A percentile compares a stretch with the other conserved stretches of the same genome.
Evolutionary conservation across 768 basidiomycete genomes (phyloP).

Genomic region (Trametes meyenii): DNA sequence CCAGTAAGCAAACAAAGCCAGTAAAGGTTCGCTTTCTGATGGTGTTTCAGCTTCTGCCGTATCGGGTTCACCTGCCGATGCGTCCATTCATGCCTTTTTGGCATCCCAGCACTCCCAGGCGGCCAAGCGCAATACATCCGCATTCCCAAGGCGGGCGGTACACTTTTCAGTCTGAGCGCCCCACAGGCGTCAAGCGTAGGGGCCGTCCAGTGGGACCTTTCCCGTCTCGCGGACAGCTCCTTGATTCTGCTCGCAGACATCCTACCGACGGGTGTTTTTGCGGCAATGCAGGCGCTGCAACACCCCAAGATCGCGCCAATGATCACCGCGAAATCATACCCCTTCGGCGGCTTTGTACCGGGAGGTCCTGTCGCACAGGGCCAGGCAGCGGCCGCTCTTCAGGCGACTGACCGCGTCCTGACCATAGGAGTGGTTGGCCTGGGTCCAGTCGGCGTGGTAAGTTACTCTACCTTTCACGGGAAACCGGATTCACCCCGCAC

Average conservation of each 20-base stretch:
- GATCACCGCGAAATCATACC: slow-evolving; percentile 62
- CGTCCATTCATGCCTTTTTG: slow-evolving; percentile 61
- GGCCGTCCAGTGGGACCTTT: slow-evolving; percentile 30
- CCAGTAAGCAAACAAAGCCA: slow-evolving; percentile 54
- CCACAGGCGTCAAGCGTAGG: background rate
- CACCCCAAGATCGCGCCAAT: slow-evolving; percentile 72
- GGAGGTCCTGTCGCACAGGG: background rate
- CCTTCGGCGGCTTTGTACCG: slow-evolving; percentile 34
- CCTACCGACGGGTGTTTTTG: slow-evolving; percentile 79
- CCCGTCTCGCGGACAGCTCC: slow-evolving; percentile 56
- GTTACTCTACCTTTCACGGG: slow-evolving; percentile 17
- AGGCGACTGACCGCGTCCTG: slow-evolving; percentile 51
- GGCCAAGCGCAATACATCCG: slow-evolving; percentile 82
- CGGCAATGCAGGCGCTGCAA: slow-evolving; percentile 68
- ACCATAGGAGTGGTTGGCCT: slow-evolving; percentile 73
- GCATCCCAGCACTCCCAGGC: slow-evolving; percentile 65
- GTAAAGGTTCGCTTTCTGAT: background rate
- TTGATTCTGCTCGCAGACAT: slow-evolving; percentile 77
- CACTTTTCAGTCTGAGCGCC: slow-evolving; percentile 62
- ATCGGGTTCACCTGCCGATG: slow-evolving; percentile 76
- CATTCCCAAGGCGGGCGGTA: slow-evolving; percentile 80
- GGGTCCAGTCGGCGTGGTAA: slow-evolving; percentile 75
- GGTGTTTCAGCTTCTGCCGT: slow-evolving; percentile 59
- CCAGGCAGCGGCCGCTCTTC: slow-evolving; percentile 33
- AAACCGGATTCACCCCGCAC: background rate